Evolutionary conservation across 2,329 filamentous ascomycete genomes (phyloP), one percentile per base, ranked within the genome.

Genomic region (Tolypocladium inflatum): DNA sequence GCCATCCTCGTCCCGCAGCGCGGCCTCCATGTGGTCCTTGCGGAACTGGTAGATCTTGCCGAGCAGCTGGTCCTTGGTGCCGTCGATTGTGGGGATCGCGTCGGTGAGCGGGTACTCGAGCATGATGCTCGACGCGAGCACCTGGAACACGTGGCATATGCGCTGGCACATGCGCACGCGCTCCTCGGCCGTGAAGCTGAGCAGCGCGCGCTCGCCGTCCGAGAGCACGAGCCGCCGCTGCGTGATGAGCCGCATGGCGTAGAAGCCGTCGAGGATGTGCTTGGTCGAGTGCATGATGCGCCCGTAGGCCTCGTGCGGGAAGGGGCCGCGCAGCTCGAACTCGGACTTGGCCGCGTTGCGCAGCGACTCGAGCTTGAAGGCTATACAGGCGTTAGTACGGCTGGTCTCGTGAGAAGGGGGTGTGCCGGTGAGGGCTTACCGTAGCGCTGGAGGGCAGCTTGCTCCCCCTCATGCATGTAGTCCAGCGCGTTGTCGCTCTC

Each of bases 201-300:
- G 76, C 42, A 97, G 81, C 10, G 88, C 86, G 58, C 87, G 85
- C 74, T 97, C 93, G 4, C 93, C 92, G 33, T 87, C 83, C 3
- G 86, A 91, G 1, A 90, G 82, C 42, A 82, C 82, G 13, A 87
- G 78, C 59, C 93, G 89, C 67, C 92, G 93, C 67, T 89, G 81
- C 42, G 96, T 91, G 61, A 97, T 87, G 13, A 97, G 84, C 62
- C 93, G 95, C 90, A 99, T 96, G 55, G 92, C 91, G 68, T 97
- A 92, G 71, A 99, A 97, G 42, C 90, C 88, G 72, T 97, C 92
- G 5, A 97, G 84, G 73, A 97, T 90, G 56, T 88, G 86, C 61
- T 88, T 87, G 1, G 92, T 96, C 11, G 87, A 87, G 26, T 84
- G 82, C 68, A 97, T 81, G 58, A 97, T 88, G 41, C 85, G 83